Base-by-base conservation (phyloP, 345 rosid genomes). In the Rubroshorea leprosula region DNA sequence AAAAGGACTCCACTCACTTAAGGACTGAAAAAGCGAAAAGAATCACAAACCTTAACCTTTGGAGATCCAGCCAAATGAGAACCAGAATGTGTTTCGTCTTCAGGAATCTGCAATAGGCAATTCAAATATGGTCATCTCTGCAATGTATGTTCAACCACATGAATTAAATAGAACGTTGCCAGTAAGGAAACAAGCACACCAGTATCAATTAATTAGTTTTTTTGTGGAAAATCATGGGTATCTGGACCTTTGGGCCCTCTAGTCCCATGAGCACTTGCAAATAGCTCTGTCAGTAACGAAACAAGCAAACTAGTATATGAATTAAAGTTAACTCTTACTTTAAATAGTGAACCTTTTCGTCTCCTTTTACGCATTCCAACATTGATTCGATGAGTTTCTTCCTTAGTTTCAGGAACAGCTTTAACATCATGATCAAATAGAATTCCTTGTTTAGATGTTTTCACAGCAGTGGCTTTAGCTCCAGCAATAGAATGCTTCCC, bases 311-410 rank as follows among this genome's bases (percentile, higher is more conserved):
- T n/a, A n/a, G n/a, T n/a, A n/a, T n/a, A n/a, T n/a, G n/a, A n/a
- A 38, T 51, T 47, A 14, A 21, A 51, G 46, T 65, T 31, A 58
- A 62, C 65, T 59, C 68, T 74, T 80, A 84, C 85, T 68, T 80
- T 82, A 65, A 71, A 54, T 44, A 83, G 86, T 49, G 70, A 74
- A 57, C 72, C 65, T 72, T 82, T 80, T 62, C 74, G 83, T 72
- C 89, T 81, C 68, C 76, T 79, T 66, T 78, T 82, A 49, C 72
- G 72, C 46, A 57, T 66, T 64, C 76, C 85, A 67, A 64, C 44
- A 57, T 62, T 73, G 62, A 39, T 59, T 52, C 56, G 77, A 75
- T 68, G 72, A 45, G 59, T 57, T 66, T 60, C 73, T 23, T 70
- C 77, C 71, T 78, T 76, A 26, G 68, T 59, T 63, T 84, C 81